Evolutionary conservation across 1,284 basidiomycete species (phyloP).

Genomic region (Grifola frondosa): DNA sequence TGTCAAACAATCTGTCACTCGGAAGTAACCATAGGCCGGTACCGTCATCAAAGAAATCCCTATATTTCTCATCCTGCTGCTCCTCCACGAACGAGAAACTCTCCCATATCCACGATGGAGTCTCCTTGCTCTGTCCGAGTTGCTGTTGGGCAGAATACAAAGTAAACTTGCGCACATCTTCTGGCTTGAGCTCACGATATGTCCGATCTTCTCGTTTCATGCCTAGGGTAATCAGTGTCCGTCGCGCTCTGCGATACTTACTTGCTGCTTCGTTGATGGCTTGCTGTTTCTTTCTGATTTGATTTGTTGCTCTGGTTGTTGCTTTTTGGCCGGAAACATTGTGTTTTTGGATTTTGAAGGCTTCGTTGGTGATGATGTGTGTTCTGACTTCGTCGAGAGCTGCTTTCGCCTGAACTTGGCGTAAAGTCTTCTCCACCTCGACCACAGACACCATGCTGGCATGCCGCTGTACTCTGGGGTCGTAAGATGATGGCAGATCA

Average conservation of each 20-base stretch:
- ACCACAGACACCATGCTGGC: background rate
- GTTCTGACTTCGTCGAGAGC: slow-evolving; percentile 8
- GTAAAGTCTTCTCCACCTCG: slow-evolving; percentile 3
- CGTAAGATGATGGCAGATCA: slow-evolving; percentile 9
- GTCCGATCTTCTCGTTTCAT: background rate
- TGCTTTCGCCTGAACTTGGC: slow-evolving; percentile 5
- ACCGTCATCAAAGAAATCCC: slow-evolving; percentile 11
- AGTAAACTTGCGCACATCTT: slow-evolving; percentile 6
- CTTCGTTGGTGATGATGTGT: slow-evolving; percentile 7
- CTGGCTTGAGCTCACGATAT: slow-evolving; percentile 2
- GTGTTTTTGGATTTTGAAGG: background rate
- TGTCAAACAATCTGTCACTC: background rate
- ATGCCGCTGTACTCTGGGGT: background rate
- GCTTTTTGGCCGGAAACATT: slow-evolving; percentile 1
- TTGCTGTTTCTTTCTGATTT: slow-evolving; percentile 8
- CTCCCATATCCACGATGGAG: slow-evolving; percentile 19
- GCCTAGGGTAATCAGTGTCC: background rate
- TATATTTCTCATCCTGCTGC: slow-evolving; percentile 1
- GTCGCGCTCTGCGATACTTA: slow-evolving; percentile 1
- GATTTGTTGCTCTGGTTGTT: background rate
- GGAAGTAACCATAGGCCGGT: too few relatives aligned
- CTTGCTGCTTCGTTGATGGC: slow-evolving; percentile 1
- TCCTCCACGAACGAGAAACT: slow-evolving; percentile 4
- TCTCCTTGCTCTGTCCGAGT: slow-evolving; percentile 9
- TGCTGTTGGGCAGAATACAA: slow-evolving; percentile 1